Evolutionary conservation across 2,329 filamentous ascomycete genomes (phyloP).

Genomic region (Pseudocercospora pini-densiflorae): DNA sequence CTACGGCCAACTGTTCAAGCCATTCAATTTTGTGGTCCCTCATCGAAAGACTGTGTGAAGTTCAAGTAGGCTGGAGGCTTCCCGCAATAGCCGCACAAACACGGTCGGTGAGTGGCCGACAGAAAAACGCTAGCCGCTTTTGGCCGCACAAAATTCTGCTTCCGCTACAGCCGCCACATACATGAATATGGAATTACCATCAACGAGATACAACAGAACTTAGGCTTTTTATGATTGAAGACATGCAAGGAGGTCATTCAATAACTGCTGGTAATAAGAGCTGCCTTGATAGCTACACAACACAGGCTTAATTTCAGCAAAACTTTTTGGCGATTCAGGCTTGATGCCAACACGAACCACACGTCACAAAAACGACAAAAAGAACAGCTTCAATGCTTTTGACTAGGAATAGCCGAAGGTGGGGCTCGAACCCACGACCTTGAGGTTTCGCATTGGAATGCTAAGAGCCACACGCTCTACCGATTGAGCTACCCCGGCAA

Average conservation of each 20-base stretch:
- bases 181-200: no score
- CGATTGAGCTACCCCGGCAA: slow-evolving; percentile 57
- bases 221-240: no score
- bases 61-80: neutral
- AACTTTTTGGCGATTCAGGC: no score
- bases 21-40: neutral
- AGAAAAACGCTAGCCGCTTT: no score
- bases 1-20: no score
- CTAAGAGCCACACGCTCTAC: slow-evolving; percentile 59
- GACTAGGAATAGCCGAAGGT: slow-evolving; percentile 32
- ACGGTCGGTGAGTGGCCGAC: neutral
- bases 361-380: neutral
- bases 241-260: no score
- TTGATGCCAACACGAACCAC: neutral
- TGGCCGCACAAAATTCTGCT: no score
- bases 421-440: slow-evolving; percentile 31
- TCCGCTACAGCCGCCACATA: no score
- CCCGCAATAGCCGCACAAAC: neutral
- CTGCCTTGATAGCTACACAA: no score
- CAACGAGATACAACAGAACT: no score
- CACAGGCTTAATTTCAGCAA: no score
- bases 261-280: no score
- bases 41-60: neutral
- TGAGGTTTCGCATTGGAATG: slow-evolving; percentile 15
- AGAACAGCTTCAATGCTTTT: neutral